Evolutionary conservation across 805 yeast species (phyloP).

Genomic region (Zygosaccharomyces gambellarensis): DNA sequence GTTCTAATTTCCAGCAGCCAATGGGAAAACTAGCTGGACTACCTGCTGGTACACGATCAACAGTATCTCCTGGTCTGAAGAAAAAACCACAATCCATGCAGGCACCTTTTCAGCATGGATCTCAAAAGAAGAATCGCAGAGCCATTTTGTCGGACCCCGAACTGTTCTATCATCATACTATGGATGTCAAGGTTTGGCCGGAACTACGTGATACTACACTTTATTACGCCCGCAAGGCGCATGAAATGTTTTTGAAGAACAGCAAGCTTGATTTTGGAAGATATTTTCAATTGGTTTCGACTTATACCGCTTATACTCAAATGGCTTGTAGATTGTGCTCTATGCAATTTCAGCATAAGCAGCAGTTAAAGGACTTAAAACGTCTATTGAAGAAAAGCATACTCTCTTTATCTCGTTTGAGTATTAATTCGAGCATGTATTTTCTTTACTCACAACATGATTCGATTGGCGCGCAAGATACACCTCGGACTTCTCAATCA

Average conservation of each 20-base stretch:
- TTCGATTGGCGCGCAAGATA: conserved; percentile 2
- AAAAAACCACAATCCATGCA: conserved; percentile 1
- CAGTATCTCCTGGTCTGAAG: background rate
- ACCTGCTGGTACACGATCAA: background rate
- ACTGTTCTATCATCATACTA: conserved; percentile 53
- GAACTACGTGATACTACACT: conserved; percentile 46
- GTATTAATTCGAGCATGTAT: conserved; percentile 61
- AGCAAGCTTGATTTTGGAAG: conserved; percentile 49
- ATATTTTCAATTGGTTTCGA: conserved; percentile 50
- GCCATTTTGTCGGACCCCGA: conserved; percentile 34
- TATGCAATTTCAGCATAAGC: conserved; percentile 45
- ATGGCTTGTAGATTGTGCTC: conserved; percentile 51
- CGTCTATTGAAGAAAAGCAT: conserved; percentile 49
- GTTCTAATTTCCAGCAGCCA: conserved; percentile 1
- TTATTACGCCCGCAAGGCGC: conserved; percentile 44
- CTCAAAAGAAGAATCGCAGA: conserved; percentile 12
- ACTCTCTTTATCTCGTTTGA: conserved; percentile 54
- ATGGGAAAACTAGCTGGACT: background rate
- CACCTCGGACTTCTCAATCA: conserved; percentile 14
- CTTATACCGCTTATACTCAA: conserved; percentile 49
- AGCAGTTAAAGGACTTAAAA: conserved; percentile 44
- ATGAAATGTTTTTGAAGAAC: conserved; percentile 47
- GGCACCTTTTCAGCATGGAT: background rate
- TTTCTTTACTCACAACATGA: conserved; percentile 32
- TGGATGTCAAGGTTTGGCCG: conserved; percentile 60